Evolutionary conservation across 2,329 filamentous ascomycete genomes (phyloP).

Genomic region (Botrytis hyacinthi): DNA sequence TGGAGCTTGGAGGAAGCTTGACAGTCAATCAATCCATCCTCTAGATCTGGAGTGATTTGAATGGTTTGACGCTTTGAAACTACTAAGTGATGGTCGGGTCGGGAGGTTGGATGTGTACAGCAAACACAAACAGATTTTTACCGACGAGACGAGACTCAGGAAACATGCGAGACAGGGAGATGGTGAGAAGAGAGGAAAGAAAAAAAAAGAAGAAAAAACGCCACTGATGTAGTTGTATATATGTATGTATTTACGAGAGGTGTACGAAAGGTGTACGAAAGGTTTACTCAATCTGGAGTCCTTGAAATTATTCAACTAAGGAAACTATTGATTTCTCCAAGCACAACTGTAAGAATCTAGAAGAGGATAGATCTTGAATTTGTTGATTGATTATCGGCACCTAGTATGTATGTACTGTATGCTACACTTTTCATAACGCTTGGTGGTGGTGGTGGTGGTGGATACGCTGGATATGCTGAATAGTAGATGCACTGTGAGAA

Average conservation of each 20-base stretch:
- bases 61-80: background rate
- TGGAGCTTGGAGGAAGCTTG: background rate
- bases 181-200: background rate
- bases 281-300: background rate
- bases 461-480: background rate
- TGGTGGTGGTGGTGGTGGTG: background rate
- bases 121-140: background rate
- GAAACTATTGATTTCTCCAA: too few species aligned
- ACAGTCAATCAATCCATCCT: too few species aligned
- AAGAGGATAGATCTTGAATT: background rate
- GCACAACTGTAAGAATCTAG: background rate
- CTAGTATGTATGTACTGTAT: background rate
- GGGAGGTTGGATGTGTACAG: background rate
- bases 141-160: background rate
- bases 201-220: background rate
- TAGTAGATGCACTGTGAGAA: background rate
- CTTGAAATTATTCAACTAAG: too few species aligned
- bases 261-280: too few species aligned
- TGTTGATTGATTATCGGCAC: background rate
- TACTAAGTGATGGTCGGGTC: too few species aligned
- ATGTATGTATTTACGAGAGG: too few species aligned
- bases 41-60: background rate
- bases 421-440: background rate
- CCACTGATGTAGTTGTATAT: conserved; percentile 2
- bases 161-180: background rate